phyloP scores from a whole-genome alignment of 2,329 filamentous ascomycete genomes.

The Epichloe sp. region DNA sequence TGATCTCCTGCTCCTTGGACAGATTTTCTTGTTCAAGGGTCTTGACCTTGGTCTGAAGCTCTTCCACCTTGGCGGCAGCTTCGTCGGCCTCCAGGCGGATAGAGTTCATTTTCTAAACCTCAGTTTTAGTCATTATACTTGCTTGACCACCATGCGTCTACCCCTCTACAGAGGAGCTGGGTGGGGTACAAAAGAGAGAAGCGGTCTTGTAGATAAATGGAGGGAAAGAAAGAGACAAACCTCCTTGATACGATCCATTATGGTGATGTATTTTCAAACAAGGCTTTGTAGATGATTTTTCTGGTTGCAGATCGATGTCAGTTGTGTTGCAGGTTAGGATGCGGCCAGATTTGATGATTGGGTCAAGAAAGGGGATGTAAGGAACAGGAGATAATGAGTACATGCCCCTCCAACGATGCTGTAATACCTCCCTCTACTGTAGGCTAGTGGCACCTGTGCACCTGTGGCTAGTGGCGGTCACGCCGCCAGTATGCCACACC shows the following conservation, averaged over 20 bases:
- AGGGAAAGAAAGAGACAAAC: constrained; percentile 38
- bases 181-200: constrained; percentile 18
- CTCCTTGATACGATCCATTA: constrained; percentile 85
- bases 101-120: constrained; percentile 72
- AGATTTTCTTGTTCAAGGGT: constrained; percentile 86
- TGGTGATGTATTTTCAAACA: constrained; percentile 17
- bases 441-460: constrained; percentile 4
- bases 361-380: constrained; percentile 18
- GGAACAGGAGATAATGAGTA: constrained; percentile 9
- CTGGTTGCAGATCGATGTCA: constrained; percentile 10
- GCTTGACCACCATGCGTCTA: constrained; percentile 1
- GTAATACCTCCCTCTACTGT: constrained; percentile 1
- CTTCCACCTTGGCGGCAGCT: constrained; percentile 66
- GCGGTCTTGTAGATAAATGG: constrained; percentile 2
- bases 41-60: constrained; percentile 81
- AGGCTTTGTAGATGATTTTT: background rate
- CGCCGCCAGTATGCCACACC: constrained; percentile 1
- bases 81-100: constrained; percentile 92
- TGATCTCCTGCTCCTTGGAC: constrained; percentile 95
- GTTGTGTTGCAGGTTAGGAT: constrained; percentile 20
- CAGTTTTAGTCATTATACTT: constrained; percentile 5
- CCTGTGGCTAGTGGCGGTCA: constrained; percentile 17
- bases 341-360: constrained; percentile 18
- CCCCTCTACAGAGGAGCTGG: constrained; percentile 10
- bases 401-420: constrained; percentile 23